Evolutionary conservation across 306 rosid genomes (phyloP), one percentile per base, ranked within the genome.

Genomic region (Canavalia ensiformis): DNA sequence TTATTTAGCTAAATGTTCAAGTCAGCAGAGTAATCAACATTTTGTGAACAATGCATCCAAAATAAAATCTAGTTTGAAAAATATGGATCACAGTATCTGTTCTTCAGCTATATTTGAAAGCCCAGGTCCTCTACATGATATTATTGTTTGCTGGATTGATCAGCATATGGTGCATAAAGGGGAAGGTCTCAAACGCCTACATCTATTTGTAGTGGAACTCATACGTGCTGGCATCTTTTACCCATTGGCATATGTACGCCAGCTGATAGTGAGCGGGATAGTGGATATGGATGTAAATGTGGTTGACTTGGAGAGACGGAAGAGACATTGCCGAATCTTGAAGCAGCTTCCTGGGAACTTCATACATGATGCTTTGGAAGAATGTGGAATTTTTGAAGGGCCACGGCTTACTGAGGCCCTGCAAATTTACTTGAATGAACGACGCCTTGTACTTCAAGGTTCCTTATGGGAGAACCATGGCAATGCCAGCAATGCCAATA

Each of bases 121-220:
- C 82, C 98, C 98, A 5, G 97, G 98, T 69, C 92, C 97, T 47
- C 89, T 95, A 13, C 98, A 95, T 72, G 97, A 95, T 87, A 89
- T 92, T 77, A 60, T 95, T 68, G 97, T 92, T 51, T 92, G 98
- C 83, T 95, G 98, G 98, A 92, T 95, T 83, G 98, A 95, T 88
- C 98, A 95, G 79, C 97, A 95, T 87, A 88, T 84, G 62, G 91
- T 91, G 71, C 90, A 81, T 72, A 89, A 91, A 84, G 91, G 95
- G 67, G 94, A 90, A 84, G 97, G 95, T 51, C 81, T 82, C 82
- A 88, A 89, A 63, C 89, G 92, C 64, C 83, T 92, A 37, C 94
- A 91, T 74, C 87, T 95, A 68, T 89, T 91, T 72, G 84, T 92
- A 7, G 85, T 84, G 52, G 98, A 95, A 82, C 93, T 95, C 52